phyloP scores from a whole-genome alignment of 2,329 filamentous ascomycete species.

The Colletotrichum paranaense region DNA sequence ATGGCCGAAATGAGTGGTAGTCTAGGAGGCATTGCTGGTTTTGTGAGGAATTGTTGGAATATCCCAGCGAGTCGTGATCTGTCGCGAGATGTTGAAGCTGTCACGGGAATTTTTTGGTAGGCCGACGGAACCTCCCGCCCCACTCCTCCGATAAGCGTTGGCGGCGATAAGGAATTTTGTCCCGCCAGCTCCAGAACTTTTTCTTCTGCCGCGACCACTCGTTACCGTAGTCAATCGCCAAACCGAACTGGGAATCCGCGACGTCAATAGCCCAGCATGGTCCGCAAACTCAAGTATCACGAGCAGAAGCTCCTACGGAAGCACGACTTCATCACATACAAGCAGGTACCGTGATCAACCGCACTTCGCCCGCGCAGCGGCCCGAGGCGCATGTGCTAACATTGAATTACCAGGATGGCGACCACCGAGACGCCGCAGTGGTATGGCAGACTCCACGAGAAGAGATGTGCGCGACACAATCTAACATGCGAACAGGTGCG shows the following conservation, averaged over 20 bases:
- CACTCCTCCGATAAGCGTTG: constrained; percentile 21
- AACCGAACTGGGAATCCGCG: background rate
- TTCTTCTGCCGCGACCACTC: constrained; percentile 6
- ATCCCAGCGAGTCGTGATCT: constrained; percentile 13
- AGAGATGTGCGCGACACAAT: background rate
- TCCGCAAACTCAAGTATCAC: constrained; percentile 95
- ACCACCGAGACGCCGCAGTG: constrained; percentile 80
- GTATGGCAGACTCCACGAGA: constrained; percentile 1
- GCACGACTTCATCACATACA: constrained; percentile 95
- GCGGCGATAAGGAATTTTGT: constrained; percentile 32
- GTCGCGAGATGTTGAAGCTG: constrained; percentile 35
- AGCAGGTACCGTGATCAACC: constrained; percentile 47
- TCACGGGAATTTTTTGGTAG: constrained; percentile 36
- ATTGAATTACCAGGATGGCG: constrained; percentile 22
- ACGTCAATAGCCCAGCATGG: constrained; percentile 69
- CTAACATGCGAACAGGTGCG: constrained; percentile 21
- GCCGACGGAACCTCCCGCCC: constrained; percentile 34
- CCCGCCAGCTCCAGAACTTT: constrained; percentile 27
- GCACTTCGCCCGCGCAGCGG: background rate
- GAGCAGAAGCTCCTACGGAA: constrained; percentile 94
- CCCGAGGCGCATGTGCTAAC: constrained; percentile 19
- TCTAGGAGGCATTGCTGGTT: constrained; percentile 52
- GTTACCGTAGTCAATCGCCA: constrained; percentile 3
- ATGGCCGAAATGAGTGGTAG: constrained; percentile 42
- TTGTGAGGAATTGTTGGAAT: constrained; percentile 37